These are phyloP conservation scores for Earliella scabrosa DNA, from an alignment of 1,284 basidiomycete species.

Conservation along the genomic window DNA sequence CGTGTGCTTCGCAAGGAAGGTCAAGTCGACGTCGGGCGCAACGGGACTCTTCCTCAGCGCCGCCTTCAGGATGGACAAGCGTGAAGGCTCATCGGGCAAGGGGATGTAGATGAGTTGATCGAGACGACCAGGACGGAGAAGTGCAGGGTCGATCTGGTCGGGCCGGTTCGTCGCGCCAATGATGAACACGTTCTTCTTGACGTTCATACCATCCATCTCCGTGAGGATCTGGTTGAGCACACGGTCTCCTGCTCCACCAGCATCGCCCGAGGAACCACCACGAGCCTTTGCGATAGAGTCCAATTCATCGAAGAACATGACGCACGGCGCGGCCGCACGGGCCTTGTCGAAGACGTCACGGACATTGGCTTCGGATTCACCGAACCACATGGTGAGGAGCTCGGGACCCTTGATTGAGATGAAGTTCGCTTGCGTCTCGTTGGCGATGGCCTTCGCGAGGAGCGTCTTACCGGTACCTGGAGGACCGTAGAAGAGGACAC, in stretches of 20 bases:
- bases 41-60: constrained; percentile 94
- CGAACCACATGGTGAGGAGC: constrained; percentile 99
- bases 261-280: constrained; percentile 84
- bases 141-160: constrained; percentile 97
- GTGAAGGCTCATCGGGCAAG: constrained; percentile 91
- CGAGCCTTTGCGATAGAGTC: constrained; percentile 98
- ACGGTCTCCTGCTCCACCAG: constrained; percentile 95
- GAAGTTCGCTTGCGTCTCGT: constrained; percentile 99
- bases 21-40: constrained; percentile 83
- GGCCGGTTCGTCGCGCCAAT: constrained; percentile 99
- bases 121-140: constrained; percentile 97
- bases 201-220: constrained; percentile 99
- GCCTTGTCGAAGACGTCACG: constrained; percentile 99
- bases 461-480: constrained; percentile 97
- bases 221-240: constrained; percentile 97
- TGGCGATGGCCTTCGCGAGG: constrained; percentile 96
- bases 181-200: constrained; percentile 99
- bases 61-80: constrained; percentile 91
- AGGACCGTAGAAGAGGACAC: constrained; percentile 97
- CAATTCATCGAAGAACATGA: constrained; percentile 99
- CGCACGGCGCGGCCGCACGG: constrained; percentile 96
- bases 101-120: constrained; percentile 96
- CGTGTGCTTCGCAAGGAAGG: constrained; percentile 91
- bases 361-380: constrained; percentile 99
- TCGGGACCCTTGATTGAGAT: constrained; percentile 98